phyloP scores from a whole-genome alignment of 768 basidiomycete genomes.

The Filobasidium floriforme region DNA sequence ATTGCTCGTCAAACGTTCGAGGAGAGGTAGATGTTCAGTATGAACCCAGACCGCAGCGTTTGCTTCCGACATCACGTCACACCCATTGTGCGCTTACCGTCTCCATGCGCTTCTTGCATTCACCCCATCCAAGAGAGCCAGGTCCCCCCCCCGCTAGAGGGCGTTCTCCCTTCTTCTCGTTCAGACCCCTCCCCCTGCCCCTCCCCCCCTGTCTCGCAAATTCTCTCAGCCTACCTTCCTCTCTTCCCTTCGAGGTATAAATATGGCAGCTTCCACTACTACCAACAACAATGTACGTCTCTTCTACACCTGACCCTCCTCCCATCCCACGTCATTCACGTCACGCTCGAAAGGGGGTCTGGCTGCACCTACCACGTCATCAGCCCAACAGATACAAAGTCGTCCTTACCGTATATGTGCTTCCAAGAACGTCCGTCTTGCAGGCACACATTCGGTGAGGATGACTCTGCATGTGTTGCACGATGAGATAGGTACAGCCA shows the following conservation, averaged over 20 bases:
- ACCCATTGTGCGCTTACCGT: background rate
- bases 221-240: conserved; percentile 1
- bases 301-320: background rate
- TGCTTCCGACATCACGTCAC: background rate
- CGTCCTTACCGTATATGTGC: too few species aligned
- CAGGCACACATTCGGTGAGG: too few species aligned
- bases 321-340: background rate
- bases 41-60: too few species aligned
- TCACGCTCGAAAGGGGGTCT: background rate
- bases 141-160: background rate
- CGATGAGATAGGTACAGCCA: too few species aligned
- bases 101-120: background rate
- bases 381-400: too few species aligned
- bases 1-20: too few species aligned
- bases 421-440: too few species aligned
- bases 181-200: background rate
- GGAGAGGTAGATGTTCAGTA: too few species aligned
- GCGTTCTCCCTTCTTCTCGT: background rate
- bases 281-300: background rate
- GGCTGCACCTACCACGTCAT: too few species aligned
- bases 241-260: conserved; percentile 1
- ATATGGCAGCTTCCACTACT: conserved; percentile 7
- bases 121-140: background rate
- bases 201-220: background rate
- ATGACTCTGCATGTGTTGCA: too few species aligned